Conservation (phyloP, 1,284 basidiomycete genomes). For the Sphaerobolus stellatus region DNA sequence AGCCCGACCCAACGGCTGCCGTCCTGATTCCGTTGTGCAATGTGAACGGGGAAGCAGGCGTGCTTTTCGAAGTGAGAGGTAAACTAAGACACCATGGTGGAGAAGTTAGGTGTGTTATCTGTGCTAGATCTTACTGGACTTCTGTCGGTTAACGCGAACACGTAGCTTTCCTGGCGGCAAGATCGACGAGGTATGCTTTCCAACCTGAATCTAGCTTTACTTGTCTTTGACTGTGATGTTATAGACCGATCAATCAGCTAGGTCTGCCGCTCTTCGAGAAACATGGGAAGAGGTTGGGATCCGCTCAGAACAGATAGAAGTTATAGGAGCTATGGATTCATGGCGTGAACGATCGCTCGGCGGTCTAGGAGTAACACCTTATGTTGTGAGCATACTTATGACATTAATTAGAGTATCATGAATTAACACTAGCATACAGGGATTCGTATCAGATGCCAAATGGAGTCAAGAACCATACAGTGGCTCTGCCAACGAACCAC, state of each 20-base stretch:
- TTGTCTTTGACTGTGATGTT: background rate
- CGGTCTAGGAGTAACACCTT: slow-evolving; percentile 70
- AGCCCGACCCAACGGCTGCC: slow-evolving; percentile 49
- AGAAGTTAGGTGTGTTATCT: slow-evolving; percentile 68
- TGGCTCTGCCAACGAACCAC: slow-evolving; percentile 28
- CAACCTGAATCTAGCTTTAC: background rate
- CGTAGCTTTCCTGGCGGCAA: slow-evolving; percentile 83
- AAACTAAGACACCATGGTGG: slow-evolving; percentile 68
- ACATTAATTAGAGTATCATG: background rate
- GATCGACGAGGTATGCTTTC: slow-evolving; percentile 54
- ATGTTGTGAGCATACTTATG: slow-evolving; percentile 53
- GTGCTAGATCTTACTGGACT: background rate
- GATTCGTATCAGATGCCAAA: slow-evolving; percentile 51
- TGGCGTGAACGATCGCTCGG: slow-evolving; percentile 53
- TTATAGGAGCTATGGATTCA: slow-evolving; percentile 64
- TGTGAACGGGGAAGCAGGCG: slow-evolving; percentile 59
- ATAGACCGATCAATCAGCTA: slow-evolving; percentile 55
- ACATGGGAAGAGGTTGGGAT: slow-evolving; percentile 74
- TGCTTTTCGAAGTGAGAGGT: slow-evolving; percentile 72
- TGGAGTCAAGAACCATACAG: background rate
- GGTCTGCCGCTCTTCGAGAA: slow-evolving; percentile 65
- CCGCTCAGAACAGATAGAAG: slow-evolving; percentile 52
- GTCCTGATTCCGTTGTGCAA: slow-evolving; percentile 77
- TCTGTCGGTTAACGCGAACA: background rate
- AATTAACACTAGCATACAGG: slow-evolving; percentile 40